Conservation (phyloP, 2,329 filamentous ascomycete species). For the Coniochaeta sp. region DNA sequence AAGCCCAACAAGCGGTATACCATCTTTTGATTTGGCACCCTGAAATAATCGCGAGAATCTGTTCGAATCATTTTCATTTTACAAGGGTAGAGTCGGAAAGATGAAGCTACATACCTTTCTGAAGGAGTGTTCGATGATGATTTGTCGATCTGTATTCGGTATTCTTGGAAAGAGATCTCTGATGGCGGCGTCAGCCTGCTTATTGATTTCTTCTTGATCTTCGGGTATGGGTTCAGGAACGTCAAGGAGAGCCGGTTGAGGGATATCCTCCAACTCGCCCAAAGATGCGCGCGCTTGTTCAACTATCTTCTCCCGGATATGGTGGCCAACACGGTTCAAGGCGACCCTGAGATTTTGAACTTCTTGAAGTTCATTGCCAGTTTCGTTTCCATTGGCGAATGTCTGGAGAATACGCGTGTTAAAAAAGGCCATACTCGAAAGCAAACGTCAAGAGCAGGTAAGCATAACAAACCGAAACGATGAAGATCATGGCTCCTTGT, state of each 20-base stretch:
- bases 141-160: slow-evolving; percentile 55
- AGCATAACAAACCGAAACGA: slow-evolving; percentile 49
- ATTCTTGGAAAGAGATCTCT: slow-evolving; percentile 59
- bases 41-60: slow-evolving; percentile 17
- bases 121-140: slow-evolving; percentile 57
- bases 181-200: slow-evolving; percentile 54
- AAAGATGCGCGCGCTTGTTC: slow-evolving; percentile 39
- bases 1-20: slow-evolving; percentile 50
- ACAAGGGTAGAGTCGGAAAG: not conserved
- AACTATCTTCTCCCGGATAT: slow-evolving; percentile 52
- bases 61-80: slow-evolving; percentile 1
- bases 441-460: not conserved
- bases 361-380: too few species aligned
- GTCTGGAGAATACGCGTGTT: not conserved
- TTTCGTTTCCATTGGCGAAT: not conserved
- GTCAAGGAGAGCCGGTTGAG: slow-evolving; percentile 16
- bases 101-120: slow-evolving; percentile 41
- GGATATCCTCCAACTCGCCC: slow-evolving; percentile 17
- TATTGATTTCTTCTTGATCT: slow-evolving; percentile 52
- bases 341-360: slow-evolving; percentile 35
- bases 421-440: not conserved
- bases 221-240: slow-evolving; percentile 52
- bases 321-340: slow-evolving; percentile 52
- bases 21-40: slow-evolving; percentile 39
- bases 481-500: slow-evolving; percentile 56